Percentiles rank a stretch among this genome's conserved stretches.
These are phyloP conservation scores for Umbelopsis sp. DNA, from an alignment of 192 early-diverging fungal species.

Conservation along the genomic window DNA sequence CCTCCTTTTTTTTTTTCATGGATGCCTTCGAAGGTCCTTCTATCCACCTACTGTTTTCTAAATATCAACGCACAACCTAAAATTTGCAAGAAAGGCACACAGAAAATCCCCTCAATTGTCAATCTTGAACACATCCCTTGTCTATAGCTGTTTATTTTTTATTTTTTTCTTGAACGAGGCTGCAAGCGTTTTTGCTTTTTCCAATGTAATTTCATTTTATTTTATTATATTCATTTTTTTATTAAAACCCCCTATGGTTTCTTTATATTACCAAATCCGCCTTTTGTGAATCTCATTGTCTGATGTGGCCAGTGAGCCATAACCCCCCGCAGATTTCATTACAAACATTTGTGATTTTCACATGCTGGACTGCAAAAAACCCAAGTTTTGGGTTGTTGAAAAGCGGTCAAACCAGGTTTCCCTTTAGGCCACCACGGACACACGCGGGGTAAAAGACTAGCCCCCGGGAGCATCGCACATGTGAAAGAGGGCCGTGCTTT, in stretches of 20 bases:
- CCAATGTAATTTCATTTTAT: background rate
- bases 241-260: background rate
- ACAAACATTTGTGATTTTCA: background rate
- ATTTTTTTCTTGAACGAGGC: background rate
- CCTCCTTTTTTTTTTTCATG: background rate
- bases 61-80: background rate
- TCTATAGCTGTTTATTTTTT: slow-evolving; percentile 4
- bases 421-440: too few relatives aligned
- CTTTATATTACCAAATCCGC: too few relatives aligned
- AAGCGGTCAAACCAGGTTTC: too few relatives aligned
- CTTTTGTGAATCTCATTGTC: background rate
- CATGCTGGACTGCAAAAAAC: background rate
- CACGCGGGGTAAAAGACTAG: too few relatives aligned
- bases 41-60: background rate
- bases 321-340: background rate
- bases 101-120: too few relatives aligned
- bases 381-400: slow-evolving; percentile 2
- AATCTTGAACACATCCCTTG: background rate
- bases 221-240: background rate
- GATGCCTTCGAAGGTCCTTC: background rate
- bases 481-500: too few relatives aligned
- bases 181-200: background rate
- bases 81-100: too few relatives aligned
- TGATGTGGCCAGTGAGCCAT: background rate
- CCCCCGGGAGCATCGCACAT: too few relatives aligned